Conservation (phyloP, 345 rosid species). For the Melastoma malabathricum region DNA sequence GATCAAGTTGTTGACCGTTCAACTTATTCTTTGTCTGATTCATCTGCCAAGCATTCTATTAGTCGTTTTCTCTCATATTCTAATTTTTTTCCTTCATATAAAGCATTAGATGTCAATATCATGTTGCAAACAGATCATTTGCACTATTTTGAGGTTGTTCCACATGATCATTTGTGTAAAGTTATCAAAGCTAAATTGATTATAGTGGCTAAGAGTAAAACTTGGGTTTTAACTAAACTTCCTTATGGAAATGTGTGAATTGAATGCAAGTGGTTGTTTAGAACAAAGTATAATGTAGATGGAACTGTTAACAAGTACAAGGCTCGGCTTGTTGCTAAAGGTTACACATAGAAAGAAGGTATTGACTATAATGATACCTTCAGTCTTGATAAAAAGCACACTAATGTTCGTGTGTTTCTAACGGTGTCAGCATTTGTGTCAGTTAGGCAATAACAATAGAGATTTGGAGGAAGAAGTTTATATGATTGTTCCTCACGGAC, state of each 20-base stretch:
- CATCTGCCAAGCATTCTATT: too few species aligned
- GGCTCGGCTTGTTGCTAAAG: background rate
- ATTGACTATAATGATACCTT: background rate
- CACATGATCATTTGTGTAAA: background rate
- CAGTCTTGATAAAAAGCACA: background rate
- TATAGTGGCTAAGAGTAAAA: background rate
- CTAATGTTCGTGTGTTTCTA: background rate
- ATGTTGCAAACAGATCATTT: background rate
- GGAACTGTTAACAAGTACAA: background rate
- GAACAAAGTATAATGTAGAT: background rate
- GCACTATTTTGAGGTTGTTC: background rate
- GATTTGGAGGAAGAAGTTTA: background rate
- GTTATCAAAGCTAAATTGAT: slow-evolving; percentile 1
- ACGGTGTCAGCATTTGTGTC: background rate
- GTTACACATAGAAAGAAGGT: background rate
- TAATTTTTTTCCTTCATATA: background rate
- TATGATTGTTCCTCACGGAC: background rate
- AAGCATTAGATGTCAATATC: background rate
- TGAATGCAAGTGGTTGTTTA: background rate
- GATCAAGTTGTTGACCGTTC: too few species aligned
- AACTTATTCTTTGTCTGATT: too few species aligned
- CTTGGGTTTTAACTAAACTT: background rate
- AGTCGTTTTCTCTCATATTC: too few species aligned
- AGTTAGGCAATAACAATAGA: too few species aligned
- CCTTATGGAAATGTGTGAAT: background rate